Base-by-base conservation (phyloP, 2,329 filamentous ascomycete genomes). In the Sphaerulina populicola region DNA sequence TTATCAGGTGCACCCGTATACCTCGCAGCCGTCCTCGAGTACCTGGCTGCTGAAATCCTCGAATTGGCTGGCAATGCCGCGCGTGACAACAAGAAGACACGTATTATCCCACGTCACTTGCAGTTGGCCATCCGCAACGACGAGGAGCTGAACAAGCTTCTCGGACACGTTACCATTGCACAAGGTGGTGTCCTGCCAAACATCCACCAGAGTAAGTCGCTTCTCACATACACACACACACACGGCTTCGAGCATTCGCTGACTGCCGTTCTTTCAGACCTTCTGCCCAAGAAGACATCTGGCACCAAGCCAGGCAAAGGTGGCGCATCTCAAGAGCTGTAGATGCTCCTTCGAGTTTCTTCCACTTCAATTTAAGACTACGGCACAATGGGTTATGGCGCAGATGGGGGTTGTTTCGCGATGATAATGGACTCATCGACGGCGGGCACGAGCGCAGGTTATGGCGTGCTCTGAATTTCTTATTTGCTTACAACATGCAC, bases 1-100 rank as follows among this genome's bases (percentile, higher is more conserved):
- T 38, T 37, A 33, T 10, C 57, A 59, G 57, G 57, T 54, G 57
- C 57, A 54, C 57, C 57, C 30, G 57, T 60, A 50, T 97, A 97
- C 70, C 88, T 97, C 57, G 96, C 91, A 43, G 91, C 91, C 39
- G 93, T 98, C 51, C 86, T 98, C 59, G 93, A 98, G 76, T 98
- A 98, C 71, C 78, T 98, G 62, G 96, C 93, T 55, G 91, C 91
- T 59, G 91, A 98, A 81, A 91, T 98, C 42, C 85, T 98, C 65
- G 93, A 98, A 73, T 79, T 98, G 60, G 93, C 93, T 70, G 93
- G 93, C 72, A 98, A 98, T 71, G 93, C 93, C 48, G 93, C 93
- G 72, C 97, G 97, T 80, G 93, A 98, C 72, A 86, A 97, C 69
- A 98, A 97, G 76, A 93, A 97, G 76, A 98, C 97, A 83, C 93